Evolutionary conservation across 106 monocot species (phyloP), one percentile per base, ranked within the genome.

Genomic region (Dendrobium chrysotoxum): DNA sequence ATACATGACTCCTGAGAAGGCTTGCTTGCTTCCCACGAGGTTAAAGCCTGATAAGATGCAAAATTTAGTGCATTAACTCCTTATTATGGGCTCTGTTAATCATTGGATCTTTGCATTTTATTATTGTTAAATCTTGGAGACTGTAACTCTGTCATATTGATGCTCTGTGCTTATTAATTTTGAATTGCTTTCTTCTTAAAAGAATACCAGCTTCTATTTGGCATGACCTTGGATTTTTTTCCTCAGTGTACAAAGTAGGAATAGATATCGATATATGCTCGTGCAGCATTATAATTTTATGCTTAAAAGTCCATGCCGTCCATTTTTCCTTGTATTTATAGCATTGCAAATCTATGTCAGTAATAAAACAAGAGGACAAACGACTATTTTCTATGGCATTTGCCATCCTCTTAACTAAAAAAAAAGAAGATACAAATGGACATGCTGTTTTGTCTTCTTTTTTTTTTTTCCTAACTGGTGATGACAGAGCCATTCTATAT

Each of bases 1-100:
- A 79, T 99, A 95, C 87, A 88, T 99, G 95, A 99, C 99, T 35
- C 99, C 99, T n/a, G 99, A 99, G 83, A 99, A 91, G 79, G 95
- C 95, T 85, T 91, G 88, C 67, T 84, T 75, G 67, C 89, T 99
- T 80, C 77, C 89, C 86, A 23, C 84, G 64, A 95, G 95, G 96
- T 97, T 18, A 87, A 40, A 67, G 72, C 6, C 21, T 79, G 26
- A 54, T 40, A 3, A 75, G 10, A 7, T 45, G 41, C 11, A 31
- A 30, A 78, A 40, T 64, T 78, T 21, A 41, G 26, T 35, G 53
- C 28, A 64, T 26, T 4, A n/a, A 67, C 17, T 42, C 47, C 15
- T 50, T 47, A 41, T n/a, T 40, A 74, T 74, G 10, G 4, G 40
- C 8, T 4, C 10, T 40, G 3, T 21, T 41, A 17, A 1, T 35